Evolutionary conservation across 2,329 filamentous ascomycete genomes (phyloP), one percentile per base, ranked within the genome.

Genomic region (Aspergillus sp.): DNA sequence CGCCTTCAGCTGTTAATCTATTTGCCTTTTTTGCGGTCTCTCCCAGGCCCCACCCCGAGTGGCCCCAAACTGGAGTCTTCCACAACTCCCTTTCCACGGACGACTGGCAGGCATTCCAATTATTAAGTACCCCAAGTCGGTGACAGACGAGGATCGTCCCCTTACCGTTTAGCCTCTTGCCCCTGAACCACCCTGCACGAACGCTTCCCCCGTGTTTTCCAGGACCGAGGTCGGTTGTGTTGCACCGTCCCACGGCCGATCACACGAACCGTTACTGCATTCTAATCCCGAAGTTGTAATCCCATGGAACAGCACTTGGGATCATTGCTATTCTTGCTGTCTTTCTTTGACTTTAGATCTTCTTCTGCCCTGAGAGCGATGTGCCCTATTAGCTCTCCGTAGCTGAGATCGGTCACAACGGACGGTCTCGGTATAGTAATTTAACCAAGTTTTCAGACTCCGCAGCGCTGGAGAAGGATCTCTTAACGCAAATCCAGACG

Each of bases 201-300:
- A 42, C 45, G 1, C 45, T 46, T 19, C 36, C 40, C 41, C 41
- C 42, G 26, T 47, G 41, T 53, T 33, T 24, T 42, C 52, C 42
- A 56, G 51, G 49, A 57, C 58, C 55, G 60, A 62, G 60, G 60
- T 59, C 52, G 51, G 51, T 47, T 50, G 48, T 47, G 59, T 64
- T 51, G 58, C 63, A 66, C 61, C 55, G 55, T 60, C 63, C 59
- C 57, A 60, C 62, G 49, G 56, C 56, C 53, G 56, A 65, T 65
- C 60, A 56, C 57, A 60, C 55, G 43, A 54, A 52, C 40, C 16
- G 40, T 24, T 22, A 22, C 16, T 17, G 19, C 40, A 19, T 42
- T 13, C 40, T 38, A 17, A 38, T 17, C 14, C 35, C 16, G 35
- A 14, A n/a, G 14, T 38, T 22, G 40, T 42, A 42, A 22, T 42